Base-by-base conservation (phyloP, 257 asterid species). In the Eucommia ulmoides region DNA sequence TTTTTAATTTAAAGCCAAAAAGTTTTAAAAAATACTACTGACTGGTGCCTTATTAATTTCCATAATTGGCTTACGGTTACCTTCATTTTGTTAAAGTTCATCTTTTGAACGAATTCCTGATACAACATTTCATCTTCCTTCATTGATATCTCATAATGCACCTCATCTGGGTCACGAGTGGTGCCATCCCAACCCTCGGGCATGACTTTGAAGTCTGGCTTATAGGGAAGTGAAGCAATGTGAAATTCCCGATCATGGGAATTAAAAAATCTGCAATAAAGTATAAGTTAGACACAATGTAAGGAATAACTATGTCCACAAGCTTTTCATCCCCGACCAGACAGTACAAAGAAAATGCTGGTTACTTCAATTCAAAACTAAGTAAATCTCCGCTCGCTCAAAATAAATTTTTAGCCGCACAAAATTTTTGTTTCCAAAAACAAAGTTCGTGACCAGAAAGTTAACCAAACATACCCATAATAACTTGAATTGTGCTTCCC, bases 171-270 rank as follows among this genome's bases (percentile, higher is more conserved):
- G 70, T 89, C 98, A 23, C 93, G 73, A 8, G 93, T 76, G 41
- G 88, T 85, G 59, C 98, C 98, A 65, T 85, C 96, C 98, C 98
- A 89, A 47, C 93, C 94, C 75, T 89, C 96, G 1, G 96, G 98
- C 98, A 89, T 85, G 60, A 85, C 98, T 69, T 73, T 85, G 79
- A 82, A 89, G 65, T 85, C 93, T 2, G 98, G 98, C 72, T 82
- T 85, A 60, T 85, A 79, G 6, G 92, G 94, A 57, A 89, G 88
- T 50, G 94, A 60, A 12, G 98, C 98, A 41, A 89, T 88, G 51
- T 89, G 96, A 64, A 89, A 89, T 68, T 85, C 96, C 73, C 94
- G 69, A 60, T 86, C 96, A 44, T 85, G 93, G 51, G 80, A 71
- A 22, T 44, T 58, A 48, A 80, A 83, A 56, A 78, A 81, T 68